phyloP scores from a whole-genome alignment of 2,329 filamentous ascomycete species.

The Sporothrix phasma region DNA sequence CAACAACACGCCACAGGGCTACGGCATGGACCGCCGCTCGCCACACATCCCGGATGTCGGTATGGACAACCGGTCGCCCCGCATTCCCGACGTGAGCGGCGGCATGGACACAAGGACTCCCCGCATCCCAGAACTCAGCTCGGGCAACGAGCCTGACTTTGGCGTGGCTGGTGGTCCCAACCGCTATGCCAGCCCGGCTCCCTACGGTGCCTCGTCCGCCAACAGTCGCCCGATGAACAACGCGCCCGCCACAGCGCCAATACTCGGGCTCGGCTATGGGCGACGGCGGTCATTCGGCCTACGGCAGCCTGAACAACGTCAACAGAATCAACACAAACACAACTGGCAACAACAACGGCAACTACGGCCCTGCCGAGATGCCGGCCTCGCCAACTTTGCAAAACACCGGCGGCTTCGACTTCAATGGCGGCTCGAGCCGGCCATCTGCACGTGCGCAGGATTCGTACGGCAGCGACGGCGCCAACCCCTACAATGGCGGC shows the following conservation, averaged over 20 bases:
- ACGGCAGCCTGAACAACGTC: slow-evolving; percentile 5
- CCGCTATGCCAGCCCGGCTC: slow-evolving; percentile 25
- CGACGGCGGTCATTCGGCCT: slow-evolving; percentile 12
- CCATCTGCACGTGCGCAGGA: slow-evolving; percentile 4
- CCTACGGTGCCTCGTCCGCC: slow-evolving; percentile 20
- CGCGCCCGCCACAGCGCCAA: slow-evolving; percentile 27
- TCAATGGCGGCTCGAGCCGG: slow-evolving; percentile 17
- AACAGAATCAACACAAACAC: slow-evolving; percentile 4
- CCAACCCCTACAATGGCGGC: slow-evolving; percentile 1
- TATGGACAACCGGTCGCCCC: background rate
- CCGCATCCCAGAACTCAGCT: background rate
- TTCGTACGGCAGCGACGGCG: background rate
- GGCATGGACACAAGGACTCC: background rate
- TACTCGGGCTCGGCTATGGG: slow-evolving; percentile 20
- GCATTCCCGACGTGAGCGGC: background rate
- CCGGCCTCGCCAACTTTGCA: slow-evolving; percentile 16
- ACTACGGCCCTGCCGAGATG: slow-evolving; percentile 5
- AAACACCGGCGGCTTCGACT: slow-evolving; percentile 20
- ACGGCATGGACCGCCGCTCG: slow-evolving; percentile 6
- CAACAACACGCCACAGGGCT: slow-evolving; percentile 4
- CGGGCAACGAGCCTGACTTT: background rate
- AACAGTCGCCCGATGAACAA: slow-evolving; percentile 1
- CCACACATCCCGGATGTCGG: slow-evolving; percentile 13
- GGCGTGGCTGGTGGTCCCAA: slow-evolving; percentile 11
- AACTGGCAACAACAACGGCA: slow-evolving; percentile 10